Evolutionary conservation across 73 alveolate genomes (phyloP), one percentile per base, ranked within the genome.

Genomic region (Diophrys sp.): DNA sequence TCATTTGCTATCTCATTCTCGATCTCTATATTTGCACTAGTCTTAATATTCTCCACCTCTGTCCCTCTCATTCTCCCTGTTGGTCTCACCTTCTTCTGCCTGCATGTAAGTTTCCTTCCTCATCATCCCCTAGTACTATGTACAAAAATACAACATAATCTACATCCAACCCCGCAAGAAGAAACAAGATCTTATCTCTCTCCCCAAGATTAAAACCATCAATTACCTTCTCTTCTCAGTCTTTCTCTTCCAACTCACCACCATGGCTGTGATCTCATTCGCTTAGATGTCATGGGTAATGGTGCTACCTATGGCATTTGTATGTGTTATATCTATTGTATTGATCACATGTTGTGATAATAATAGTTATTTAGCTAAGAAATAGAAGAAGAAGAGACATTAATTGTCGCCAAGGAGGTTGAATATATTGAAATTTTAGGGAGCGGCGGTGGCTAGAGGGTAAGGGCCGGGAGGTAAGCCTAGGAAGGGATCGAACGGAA

Each of bases 61-160:
- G 75, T 68, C 24, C 75, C 75, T 28, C 54, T 68, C 5, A 68
- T 68, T 68, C 55, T 68, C 18, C 75, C 75, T 2, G 2, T 5
- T 2, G 75, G 75, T 25, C 26, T 2, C 5, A 2, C 29, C 56
- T 68, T 23, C 55, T 68, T 68, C 24, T 23, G 26, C 23, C 26
- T 28, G 26, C 25, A 68, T 25, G 75, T 68, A 68, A n/a, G n/a
- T n/a, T n/a, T n/a, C n/a, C n/a, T n/a, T n/a, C 72, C 18, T n/a
- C 23, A 25, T 68, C 8, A 25, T 2, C 1, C 8, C 1, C 26
- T 5, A 68, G 75, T 68, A 68, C 24, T 68, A 68, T 28, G 75
- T 68, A 31, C 26, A 68, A 25, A 68, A 68, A 29, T 68, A 68
- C 55, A 68, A 68, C 54, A 23, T 68, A 2, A 14, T 68, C 2